Evolutionary conservation across 805 yeast species (phyloP), one percentile per base, ranked within the genome.

Genomic region (Suhomyces sp.): DNA sequence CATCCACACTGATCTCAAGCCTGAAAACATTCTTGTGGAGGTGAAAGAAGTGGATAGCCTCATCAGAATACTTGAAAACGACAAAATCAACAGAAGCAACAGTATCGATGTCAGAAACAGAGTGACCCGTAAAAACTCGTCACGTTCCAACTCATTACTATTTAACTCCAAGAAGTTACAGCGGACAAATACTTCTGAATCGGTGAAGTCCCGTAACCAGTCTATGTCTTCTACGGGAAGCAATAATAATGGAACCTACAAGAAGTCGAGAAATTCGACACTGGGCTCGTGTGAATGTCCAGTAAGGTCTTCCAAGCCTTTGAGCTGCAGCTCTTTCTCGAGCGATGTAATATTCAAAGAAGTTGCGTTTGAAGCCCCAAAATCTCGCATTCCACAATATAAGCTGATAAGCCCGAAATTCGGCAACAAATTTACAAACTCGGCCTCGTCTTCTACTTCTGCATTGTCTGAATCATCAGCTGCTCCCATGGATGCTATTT

Each of bases 41-140:
- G 79, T 84, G 31, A 73, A 76, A 51, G 81, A 82, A 57, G 83
- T 81, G 46, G 83, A 81, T 56, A 75, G 72, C 54, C 73, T 83
- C 46, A 79, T 83, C 42, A 66, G 71, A 45, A 48, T 72, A 48
- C 64, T 79, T 42, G 83, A 79, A 54, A 56, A 62, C 15, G 66
- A 64, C 17, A n/a, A 51, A 51, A 48, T 54, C 19, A 45, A 45
- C 17, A 40, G 51, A 29, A 41, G 42, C 27, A 48, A 42, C 33
- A 48, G 47, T 22, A 41, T 48, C 38, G 51, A 48, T 10, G 45
- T 23, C 13, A 51, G 23, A 49, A 42, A 55, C 53, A 48, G 15
- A 44, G 41, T 41, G 26, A 36, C 42, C 47, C 52, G 40, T 24
- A 52, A 49, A 24, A 47, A 44, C 36, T 47, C 50, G n/a, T 36